Evolutionary conservation across 1,139 yeast species (phyloP).

Genomic region (Yamadazyma oceani): DNA sequence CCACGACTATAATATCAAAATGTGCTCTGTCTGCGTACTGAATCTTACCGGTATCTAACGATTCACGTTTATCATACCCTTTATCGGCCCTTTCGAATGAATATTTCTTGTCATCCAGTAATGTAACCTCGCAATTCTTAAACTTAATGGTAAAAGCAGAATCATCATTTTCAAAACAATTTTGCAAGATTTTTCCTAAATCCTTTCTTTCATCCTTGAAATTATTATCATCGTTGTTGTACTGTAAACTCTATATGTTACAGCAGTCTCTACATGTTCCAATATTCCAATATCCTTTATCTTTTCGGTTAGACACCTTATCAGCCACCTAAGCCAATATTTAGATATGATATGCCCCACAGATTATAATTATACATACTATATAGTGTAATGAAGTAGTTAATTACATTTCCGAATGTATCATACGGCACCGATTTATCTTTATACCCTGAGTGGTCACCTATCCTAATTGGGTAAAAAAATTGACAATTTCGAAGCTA

Average conservation of each 20-base stretch:
- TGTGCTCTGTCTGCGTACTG: background rate
- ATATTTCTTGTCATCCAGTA: conserved; percentile 1
- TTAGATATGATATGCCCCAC: background rate
- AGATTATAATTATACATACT: background rate
- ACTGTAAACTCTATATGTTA: no score
- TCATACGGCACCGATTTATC: no score
- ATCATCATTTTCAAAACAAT: background rate
- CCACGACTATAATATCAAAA: background rate
- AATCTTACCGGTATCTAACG: background rate
- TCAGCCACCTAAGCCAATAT: conserved; percentile 2
- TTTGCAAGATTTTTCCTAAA: background rate
- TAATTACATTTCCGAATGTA: no score
- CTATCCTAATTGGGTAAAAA: no score
- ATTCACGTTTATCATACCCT: background rate
- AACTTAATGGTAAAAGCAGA: background rate
- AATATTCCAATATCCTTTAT: no score
- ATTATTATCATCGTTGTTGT: background rate
- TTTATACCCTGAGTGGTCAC: no score
- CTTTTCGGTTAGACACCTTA: background rate
- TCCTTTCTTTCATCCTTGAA: background rate
- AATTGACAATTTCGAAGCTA: no score
- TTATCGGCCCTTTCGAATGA: background rate
- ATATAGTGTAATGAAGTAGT: background rate
- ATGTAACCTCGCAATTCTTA: background rate
- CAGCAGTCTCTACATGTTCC: no score